Evolutionary conservation across 1,284 basidiomycete genomes (phyloP), one percentile per base, ranked within the genome.

Genomic region (Naganishia sp.): DNA sequence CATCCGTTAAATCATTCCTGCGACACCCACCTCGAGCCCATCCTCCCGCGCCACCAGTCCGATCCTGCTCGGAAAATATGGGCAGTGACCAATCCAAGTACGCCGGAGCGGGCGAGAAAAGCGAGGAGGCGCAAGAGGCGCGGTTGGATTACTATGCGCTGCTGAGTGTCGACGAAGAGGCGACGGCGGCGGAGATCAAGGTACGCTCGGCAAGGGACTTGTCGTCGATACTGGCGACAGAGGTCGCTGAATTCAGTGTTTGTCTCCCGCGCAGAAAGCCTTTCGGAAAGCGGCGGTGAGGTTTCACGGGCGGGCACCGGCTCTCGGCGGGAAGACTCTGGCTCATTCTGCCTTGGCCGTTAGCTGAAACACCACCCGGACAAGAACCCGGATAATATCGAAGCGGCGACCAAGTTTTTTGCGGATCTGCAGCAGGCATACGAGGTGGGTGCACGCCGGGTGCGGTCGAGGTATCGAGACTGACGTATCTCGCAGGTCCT

Each of bases 381-480:
- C 78, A 94, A 94, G 79, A 94, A 94, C 73, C 84, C 86, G 35
- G 83, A 87, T 66, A 85, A 94, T 73, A 79, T 90, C 4, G 92
- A 96, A 71, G 90, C 86, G 50, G 89, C 96, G 0, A 98, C 94
- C 0, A 84, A 89, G 72, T 85, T 88, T 25, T 99, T 99, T 77
- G 88, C 93, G 13, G 82, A 86, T 52, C 81, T 99, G 17, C 94
- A 97, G 73, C 91, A 94, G 72, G 95, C 95, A 0, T 98, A 97
- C 75, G 95, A 98, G 84, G 94, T 88, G 67, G 57, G 75, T 56
- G 52, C n/a, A 18, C 25, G 32, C 25, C n/a, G 21, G 42, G 67
- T 47, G 35, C 21, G 5, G 5, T 35, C n/a, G 53, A 9, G 10
- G 75, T 47, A 65, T 62, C 4, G 23, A 35, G 54, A 15, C 17